These are phyloP conservation scores for Simmondsia chinensis DNA, from an alignment of 148 eudicot genomes.

Conservation along the genomic window DNA sequence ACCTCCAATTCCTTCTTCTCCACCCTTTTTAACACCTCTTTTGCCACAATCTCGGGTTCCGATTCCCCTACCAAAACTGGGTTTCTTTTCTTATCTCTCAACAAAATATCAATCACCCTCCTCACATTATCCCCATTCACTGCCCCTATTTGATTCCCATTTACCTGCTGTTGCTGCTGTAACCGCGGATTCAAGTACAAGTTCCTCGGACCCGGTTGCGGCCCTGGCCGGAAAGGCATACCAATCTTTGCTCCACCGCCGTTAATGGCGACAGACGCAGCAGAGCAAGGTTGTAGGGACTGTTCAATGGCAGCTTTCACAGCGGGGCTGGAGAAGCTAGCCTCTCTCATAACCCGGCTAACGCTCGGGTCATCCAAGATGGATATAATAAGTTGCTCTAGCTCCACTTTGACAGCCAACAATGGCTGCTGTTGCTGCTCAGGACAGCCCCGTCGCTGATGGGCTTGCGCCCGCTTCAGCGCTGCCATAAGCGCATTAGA, in stretches of 20 bases:
- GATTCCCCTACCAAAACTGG: slow-evolving; percentile 75
- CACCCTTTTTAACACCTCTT: slow-evolving; percentile 42
- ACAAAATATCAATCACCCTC: slow-evolving; percentile 48
- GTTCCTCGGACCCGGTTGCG: slow-evolving; percentile 19
- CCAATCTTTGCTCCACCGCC: slow-evolving; percentile 14
- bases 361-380: slow-evolving; percentile 94
- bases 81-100: slow-evolving; percentile 37
- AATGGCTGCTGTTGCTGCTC: slow-evolving; percentile 94
- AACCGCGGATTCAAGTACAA: slow-evolving; percentile 55
- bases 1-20: slow-evolving; percentile 46
- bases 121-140: slow-evolving; percentile 47
- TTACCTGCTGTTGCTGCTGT: slow-evolving; percentile 17
- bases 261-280: not conserved
- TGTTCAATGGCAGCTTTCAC: slow-evolving; percentile 83
- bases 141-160: slow-evolving; percentile 10
- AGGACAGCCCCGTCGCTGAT: slow-evolving; percentile 85
- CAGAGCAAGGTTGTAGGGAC: too few species aligned
- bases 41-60: slow-evolving; percentile 44
- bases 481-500: slow-evolving; percentile 93
- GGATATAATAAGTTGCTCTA: slow-evolving; percentile 72
- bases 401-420: slow-evolving; percentile 87
- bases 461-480: slow-evolving; percentile 83
- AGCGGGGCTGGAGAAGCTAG: slow-evolving; percentile 84
- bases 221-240: slow-evolving; percentile 26
- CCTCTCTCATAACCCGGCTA: slow-evolving; percentile 89